Evolutionary conservation across 2,329 filamentous ascomycete species (phyloP).

Genomic region (Amylocarpus encephaloides): DNA sequence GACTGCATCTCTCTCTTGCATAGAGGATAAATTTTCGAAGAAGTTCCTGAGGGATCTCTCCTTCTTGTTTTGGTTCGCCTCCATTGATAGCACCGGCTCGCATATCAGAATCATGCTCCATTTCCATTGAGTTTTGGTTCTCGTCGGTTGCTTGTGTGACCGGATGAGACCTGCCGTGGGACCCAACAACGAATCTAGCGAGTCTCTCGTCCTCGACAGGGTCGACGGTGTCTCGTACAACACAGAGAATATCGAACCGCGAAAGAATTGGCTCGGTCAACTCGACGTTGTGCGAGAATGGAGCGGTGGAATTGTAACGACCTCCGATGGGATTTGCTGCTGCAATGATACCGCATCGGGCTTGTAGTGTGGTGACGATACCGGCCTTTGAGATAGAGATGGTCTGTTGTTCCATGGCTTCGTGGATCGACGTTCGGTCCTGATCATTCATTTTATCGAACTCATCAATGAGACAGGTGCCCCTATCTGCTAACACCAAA

Average conservation of each 20-base stretch:
- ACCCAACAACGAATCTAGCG: slow-evolving; percentile 90
- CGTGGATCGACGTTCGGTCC: slow-evolving; percentile 95
- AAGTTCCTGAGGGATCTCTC: slow-evolving; percentile 83
- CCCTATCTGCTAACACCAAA: slow-evolving; percentile 87
- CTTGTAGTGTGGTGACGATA: slow-evolving; percentile 95
- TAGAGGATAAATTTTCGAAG: slow-evolving; percentile 96
- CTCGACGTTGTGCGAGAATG: slow-evolving; percentile 94
- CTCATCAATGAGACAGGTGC: slow-evolving; percentile 94
- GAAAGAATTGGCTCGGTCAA: slow-evolving; percentile 95
- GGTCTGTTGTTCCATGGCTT: slow-evolving; percentile 99
- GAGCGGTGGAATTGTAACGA: slow-evolving; percentile 92
- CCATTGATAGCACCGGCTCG: slow-evolving; percentile 35
- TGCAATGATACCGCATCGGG: slow-evolving; percentile 91
- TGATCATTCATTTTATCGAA: slow-evolving; percentile 99
- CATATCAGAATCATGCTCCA: slow-evolving; percentile 49
- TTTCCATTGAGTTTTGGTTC: slow-evolving; percentile 53
- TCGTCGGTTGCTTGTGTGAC: slow-evolving; percentile 42
- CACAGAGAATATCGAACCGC: slow-evolving; percentile 95
- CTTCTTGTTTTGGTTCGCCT: slow-evolving; percentile 46
- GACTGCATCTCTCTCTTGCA: slow-evolving; percentile 78
- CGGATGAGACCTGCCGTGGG: slow-evolving; percentile 85
- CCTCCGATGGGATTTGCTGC: slow-evolving; percentile 95
- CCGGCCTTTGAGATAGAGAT: slow-evolving; percentile 98
- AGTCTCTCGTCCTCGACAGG: slow-evolving; percentile 87
- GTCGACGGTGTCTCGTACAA: slow-evolving; percentile 92